These are phyloP conservation scores for Pythium oligandrum DNA, from an alignment of 352 stramenopile genomes.

Conservation along the genomic window DNA sequence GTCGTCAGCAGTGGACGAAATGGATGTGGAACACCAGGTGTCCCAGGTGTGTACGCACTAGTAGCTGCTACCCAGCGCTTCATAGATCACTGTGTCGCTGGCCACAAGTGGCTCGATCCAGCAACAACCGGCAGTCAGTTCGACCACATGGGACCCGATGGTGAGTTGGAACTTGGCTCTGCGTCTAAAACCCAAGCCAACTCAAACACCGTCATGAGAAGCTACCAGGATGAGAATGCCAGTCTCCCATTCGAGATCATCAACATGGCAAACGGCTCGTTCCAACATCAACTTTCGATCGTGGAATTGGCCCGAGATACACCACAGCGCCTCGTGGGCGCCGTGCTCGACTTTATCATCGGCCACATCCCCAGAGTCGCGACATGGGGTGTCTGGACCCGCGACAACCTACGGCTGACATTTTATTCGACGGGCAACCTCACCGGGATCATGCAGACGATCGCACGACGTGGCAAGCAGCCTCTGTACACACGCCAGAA, in stretches of 20 bases:
- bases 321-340: conserved; percentile 13
- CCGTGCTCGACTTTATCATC: conserved; percentile 24
- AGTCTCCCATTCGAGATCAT: conserved; percentile 26
- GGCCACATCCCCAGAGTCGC: conserved; percentile 16
- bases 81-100: conserved; percentile 22
- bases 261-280: conserved; percentile 18
- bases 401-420: conserved; percentile 13
- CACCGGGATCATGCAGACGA: conserved; percentile 19
- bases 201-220: neutral
- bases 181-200: neutral
- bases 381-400: conserved; percentile 11
- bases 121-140: neutral
- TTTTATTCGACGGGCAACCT: conserved; percentile 33
- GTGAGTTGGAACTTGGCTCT: conserved; percentile 1
- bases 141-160: neutral
- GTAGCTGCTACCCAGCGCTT: conserved; percentile 23
- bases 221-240: conserved; percentile 5
- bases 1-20: conserved; percentile 36
- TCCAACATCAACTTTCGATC: conserved; percentile 23
- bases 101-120: conserved; percentile 22
- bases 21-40: conserved; percentile 27
- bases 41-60: conserved; percentile 28
- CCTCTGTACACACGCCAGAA: conserved; percentile 20
- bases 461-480: conserved; percentile 9
- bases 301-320: conserved; percentile 28